phyloP scores from a whole-genome alignment of 768 basidiomycete species.

The Mycena belliarum region DNA sequence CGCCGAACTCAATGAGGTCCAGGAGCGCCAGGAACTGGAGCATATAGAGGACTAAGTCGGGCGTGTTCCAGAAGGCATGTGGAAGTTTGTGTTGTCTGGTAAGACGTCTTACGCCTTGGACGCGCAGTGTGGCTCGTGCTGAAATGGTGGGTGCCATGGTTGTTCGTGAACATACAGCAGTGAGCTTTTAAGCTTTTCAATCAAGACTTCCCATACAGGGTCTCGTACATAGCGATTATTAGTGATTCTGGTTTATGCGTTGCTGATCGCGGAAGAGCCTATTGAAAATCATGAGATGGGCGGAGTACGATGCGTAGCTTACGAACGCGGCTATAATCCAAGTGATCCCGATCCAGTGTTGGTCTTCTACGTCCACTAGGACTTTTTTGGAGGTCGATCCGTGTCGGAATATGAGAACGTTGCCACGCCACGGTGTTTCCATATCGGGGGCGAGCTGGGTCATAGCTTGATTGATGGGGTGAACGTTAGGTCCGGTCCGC shows the following conservation, averaged over 20 bases:
- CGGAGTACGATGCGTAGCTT: too few species aligned
- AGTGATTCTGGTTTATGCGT: too few species aligned
- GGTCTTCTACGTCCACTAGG: not conserved
- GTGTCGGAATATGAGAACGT: not conserved
- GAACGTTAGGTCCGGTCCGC: not conserved
- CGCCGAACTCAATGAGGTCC: not conserved
- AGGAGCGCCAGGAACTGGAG: not conserved
- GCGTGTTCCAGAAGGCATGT: not conserved
- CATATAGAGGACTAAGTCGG: not conserved
- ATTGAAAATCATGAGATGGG: not conserved
- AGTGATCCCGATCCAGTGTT: not conserved
- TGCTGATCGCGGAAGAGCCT: not conserved
- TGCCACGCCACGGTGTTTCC: not conserved
- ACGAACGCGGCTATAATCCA: not conserved
- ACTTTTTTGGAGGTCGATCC: not conserved
- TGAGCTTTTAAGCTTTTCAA: too few species aligned
- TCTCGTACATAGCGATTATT: too few species aligned
- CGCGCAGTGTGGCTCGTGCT: not conserved
- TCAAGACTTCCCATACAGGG: too few species aligned
- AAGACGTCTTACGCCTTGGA: too few species aligned
- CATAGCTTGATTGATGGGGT: not conserved
- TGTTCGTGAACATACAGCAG: too few species aligned
- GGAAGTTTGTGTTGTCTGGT: not conserved
- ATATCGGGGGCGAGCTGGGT: not conserved
- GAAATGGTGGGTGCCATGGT: not conserved